Base-by-base conservation (phyloP, 2,329 filamentous ascomycete genomes). In the Monosporascus cannonballus region DNA sequence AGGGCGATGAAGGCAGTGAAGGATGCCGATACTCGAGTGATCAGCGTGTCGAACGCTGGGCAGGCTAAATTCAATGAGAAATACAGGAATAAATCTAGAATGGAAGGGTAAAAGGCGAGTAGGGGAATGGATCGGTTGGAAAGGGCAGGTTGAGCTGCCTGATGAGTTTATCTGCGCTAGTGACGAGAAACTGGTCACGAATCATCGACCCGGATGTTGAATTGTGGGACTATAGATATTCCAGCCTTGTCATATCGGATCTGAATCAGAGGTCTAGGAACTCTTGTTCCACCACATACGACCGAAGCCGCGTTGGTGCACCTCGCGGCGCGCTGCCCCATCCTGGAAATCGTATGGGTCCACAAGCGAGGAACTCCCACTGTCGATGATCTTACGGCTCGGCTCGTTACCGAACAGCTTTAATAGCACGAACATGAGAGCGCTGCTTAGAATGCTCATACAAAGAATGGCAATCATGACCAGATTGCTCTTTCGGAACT, bases 401-500 rank as follows among this genome's bases (percentile, higher is more conserved):
- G 76, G 76, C 39, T 74, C 65, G 59, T 82, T 81, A 20, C 81
- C 83, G 53, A 83, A 72, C 30, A 79, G 67, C 65, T 64, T 85
- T 41, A 95, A 71, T 53, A 90, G 69, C 18, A 84, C 63, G 48
- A 83, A 81, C 86, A 94, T 92, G 52, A 77, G 64, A 22, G 85
- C 73, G 44, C 86, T 86, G 61, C 86, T 87, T 4, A 86, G 58
- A 49, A 96, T 92, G 71, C 90, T 96, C 49, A 85, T 73, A 56
- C 81, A 83, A 20, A 96, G 72, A 52, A 96, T 96, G 3, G 86
- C 91, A 54, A 96, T 84, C 90, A 96, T 95, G 61, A 86, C 83
- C 59, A 92, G 74, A 69, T 95, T 96, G 72, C 90, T 95, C 68
- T 85, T 86, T 57, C 88, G 85, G 71, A 87, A 95, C 71, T 86